Evolutionary conservation across 2,329 filamentous ascomycete genomes (phyloP).

Genomic region (Verticillium nonalfalfae): DNA sequence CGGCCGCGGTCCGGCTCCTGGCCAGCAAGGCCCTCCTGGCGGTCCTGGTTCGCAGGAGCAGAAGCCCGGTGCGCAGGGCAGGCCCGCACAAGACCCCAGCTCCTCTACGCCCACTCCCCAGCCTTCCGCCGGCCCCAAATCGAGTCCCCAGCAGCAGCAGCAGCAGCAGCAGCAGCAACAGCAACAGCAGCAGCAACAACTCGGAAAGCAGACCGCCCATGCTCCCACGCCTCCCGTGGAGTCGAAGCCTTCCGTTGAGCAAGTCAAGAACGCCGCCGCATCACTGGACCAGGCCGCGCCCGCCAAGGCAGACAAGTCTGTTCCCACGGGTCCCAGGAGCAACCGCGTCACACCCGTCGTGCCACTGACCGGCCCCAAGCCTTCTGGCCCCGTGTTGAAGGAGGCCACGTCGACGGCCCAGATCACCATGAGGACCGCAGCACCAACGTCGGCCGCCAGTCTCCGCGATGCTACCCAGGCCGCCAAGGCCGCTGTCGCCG

Average conservation of each 20-base stretch:
- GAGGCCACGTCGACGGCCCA: slow-evolving; percentile 17
- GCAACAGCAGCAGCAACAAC: slow-evolving; percentile 2
- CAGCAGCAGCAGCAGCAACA: slow-evolving; percentile 6
- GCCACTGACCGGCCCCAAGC: slow-evolving; percentile 42
- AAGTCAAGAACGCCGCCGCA: slow-evolving; percentile 47
- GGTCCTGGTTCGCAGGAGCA: slow-evolving; percentile 23
- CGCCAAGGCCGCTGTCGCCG: slow-evolving; percentile 70
- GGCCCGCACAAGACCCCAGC: slow-evolving; percentile 40
- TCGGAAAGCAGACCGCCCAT: slow-evolving; percentile 23
- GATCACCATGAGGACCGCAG: slow-evolving; percentile 18
- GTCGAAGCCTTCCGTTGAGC: slow-evolving; percentile 56
- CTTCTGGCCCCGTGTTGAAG: slow-evolving; percentile 10
- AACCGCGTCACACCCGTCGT: slow-evolving; percentile 59
- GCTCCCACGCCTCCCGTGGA: slow-evolving; percentile 60
- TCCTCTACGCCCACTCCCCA: slow-evolving; percentile 36
- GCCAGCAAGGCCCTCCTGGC: slow-evolving; percentile 18
- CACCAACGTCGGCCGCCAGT: slow-evolving; percentile 23
- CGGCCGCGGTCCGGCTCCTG: slow-evolving; percentile 2
- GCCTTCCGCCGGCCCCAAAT: slow-evolving; percentile 5
- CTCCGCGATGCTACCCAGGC: slow-evolving; percentile 66
- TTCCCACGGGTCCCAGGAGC: slow-evolving; percentile 41
- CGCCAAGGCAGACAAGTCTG: slow-evolving; percentile 28
- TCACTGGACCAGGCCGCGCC: slow-evolving; percentile 34
- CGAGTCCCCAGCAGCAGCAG: slow-evolving; percentile 4
- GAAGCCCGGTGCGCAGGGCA: slow-evolving; percentile 47